Evolutionary conservation across 179 eudicot genomes (phyloP).

Genomic region (Beta lomatogona): DNA sequence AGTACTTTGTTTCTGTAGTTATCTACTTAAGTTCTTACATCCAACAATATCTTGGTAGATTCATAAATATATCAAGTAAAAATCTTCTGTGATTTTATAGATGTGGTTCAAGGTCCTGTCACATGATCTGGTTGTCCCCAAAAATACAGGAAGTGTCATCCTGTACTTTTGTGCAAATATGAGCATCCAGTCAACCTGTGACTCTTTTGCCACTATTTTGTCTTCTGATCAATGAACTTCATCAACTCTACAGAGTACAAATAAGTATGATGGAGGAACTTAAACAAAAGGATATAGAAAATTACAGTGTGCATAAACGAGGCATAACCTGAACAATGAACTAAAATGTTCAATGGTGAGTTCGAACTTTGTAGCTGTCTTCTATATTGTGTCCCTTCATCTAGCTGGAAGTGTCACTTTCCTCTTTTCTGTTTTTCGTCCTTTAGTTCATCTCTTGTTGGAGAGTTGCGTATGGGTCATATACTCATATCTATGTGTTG

Average conservation of each 20-base stretch:
- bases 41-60: constrained; percentile 12
- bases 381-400: background rate
- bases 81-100: background rate
- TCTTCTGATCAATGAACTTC: constrained; percentile 52
- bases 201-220: constrained; percentile 11
- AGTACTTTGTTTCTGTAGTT: background rate
- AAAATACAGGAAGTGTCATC: background rate
- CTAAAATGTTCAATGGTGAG: constrained; percentile 29
- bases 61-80: background rate
- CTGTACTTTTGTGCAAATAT: background rate
- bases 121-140: background rate
- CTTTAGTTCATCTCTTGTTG: background rate
- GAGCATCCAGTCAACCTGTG: background rate
- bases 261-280: constrained; percentile 41
- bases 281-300: constrained; percentile 31
- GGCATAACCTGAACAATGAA: constrained; percentile 14
- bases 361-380: background rate
- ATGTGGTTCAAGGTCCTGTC: background rate
- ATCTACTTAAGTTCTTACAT: background rate
- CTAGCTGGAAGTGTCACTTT: constrained; percentile 1
- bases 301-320: constrained; percentile 25
- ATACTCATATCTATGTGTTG: too few species aligned
- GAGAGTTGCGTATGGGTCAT: background rate
- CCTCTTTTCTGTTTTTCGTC: background rate
- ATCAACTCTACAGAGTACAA: constrained; percentile 28